Evolutionary conservation across 2,329 filamentous ascomycete genomes (phyloP), one percentile per base, ranked within the genome.

Genomic region (Trichophaea hybrida): DNA sequence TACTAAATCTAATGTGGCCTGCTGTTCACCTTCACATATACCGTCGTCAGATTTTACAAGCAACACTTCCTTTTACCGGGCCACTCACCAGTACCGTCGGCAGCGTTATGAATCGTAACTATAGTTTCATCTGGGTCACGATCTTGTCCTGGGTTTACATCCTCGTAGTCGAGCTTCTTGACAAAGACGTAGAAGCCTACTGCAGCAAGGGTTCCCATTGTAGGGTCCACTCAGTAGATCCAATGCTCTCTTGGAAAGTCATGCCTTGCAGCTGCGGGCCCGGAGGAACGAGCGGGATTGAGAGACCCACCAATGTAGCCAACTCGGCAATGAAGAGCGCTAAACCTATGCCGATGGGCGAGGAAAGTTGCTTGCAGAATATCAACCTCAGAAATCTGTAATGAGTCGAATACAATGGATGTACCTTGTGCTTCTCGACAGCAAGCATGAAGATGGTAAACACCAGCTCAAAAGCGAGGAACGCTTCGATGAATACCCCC

Each of bases 291-390:
- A 1, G 75, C 76, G 2, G 77, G 77, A 66, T 79, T 79, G 65
- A 79, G 71, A 7, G 72, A 74, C 5, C 74, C 76, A 31, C 67
- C 67, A 8, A 76, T 77, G 64, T 72, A 78, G 68, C 78, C 72
- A 73, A 58, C 68, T 68, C 61, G 4, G 73, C 73, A 50, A 88
- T 77, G 70, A 88, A 88, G 57, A 88, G 76, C 0, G 84, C 75
- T 1, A 87, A 71, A 0, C 86, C 86, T 65, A 89, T 86, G 10
- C 82, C 84, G 3, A 88, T 73, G 0, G 0, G 85, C 85, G 1
- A 88, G 72, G 68, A 78, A 86, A 0, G 85, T 88, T 2, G 80
- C 80, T 52, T 82, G 81, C 70, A 88, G 84, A 24, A 24, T 24
- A 24, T 3, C 24, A 24, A 24, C 1, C 1, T 24, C 24, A 24